Evolutionary conservation across 768 basidiomycete species (phyloP), one percentile per base, ranked within the genome.

Genomic region (Lentinula raphanica): DNA sequence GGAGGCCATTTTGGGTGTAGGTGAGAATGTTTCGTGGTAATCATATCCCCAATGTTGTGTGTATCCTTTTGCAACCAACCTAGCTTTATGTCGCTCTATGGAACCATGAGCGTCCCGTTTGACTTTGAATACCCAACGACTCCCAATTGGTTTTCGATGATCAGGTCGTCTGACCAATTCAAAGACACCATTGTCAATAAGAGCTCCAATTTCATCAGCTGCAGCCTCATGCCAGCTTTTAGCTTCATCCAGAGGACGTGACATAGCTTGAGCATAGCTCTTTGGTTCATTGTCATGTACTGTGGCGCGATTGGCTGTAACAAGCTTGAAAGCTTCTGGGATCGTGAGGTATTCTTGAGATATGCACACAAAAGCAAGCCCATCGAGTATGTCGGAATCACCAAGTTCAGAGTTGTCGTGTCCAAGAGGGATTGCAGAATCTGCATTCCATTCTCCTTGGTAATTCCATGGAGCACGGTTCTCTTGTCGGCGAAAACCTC

Each of bases 61-160:
- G 64, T 68, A 77, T 5, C 71, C 71, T 60, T 76, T 67, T 2
- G 78, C 77, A 29, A 78, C 76, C n/a, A 79, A 57, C 38, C 75
- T 54, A 19, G 70, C 74, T 63, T 79, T 78, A 65, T 71, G 71
- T 5, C 68, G 61, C n/a, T 69, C 66, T 36, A 80, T 66, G 2
- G 66, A 65, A 9, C 77, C 79, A 58, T 74, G 64, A 21, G 69
- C 59, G 58, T 77, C 69, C 42, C 66, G 65, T 63, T 82, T 83
- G 39, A 74, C 65, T 46, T 69, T 71, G 60, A 72, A 76, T 6
- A 78, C 74, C 76, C 76, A 77, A 54, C 62, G 49, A 23, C 61
- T 70, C 0, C 70, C 72, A 59, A 79, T 73, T 4, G 69, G 64
- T 36, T 68, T 71, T 17, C 63, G 58, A 13, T 66, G 71, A 25